Evolutionary conservation across 2,329 filamentous ascomycete species (phyloP).

Genomic region (Sclerotinia subarctica): DNA sequence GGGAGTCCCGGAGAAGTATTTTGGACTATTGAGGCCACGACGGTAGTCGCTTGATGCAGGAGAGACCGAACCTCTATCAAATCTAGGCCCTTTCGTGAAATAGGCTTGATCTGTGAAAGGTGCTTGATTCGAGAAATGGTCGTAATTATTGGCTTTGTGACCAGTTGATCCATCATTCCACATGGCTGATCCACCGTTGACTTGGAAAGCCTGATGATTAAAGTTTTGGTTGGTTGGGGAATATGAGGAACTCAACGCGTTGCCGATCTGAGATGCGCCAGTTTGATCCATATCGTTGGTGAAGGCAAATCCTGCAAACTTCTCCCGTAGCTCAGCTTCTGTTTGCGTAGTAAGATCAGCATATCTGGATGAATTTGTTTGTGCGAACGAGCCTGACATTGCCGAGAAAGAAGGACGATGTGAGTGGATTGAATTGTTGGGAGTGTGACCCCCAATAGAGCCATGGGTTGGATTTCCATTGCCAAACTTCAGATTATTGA

Average conservation of each 20-base stretch:
- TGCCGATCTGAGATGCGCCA: slow-evolving; percentile 28
- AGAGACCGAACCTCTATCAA: slow-evolving; percentile 35
- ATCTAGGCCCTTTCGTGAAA: slow-evolving; percentile 32
- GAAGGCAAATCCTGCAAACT: slow-evolving; percentile 33
- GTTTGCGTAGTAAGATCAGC: slow-evolving; percentile 28
- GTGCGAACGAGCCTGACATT: slow-evolving; percentile 48
- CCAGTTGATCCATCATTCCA: slow-evolving; percentile 33
- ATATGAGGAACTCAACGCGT: slow-evolving; percentile 27
- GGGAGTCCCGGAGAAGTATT: slow-evolving; percentile 35
- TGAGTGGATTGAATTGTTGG: slow-evolving; percentile 47
- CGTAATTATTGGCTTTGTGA: slow-evolving; percentile 31
- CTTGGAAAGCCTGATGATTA: slow-evolving; percentile 28
- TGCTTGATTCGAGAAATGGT: slow-evolving; percentile 32
- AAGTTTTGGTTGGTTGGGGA: slow-evolving; percentile 34
- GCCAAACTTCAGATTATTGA: slow-evolving; percentile 31
- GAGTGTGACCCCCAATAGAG: slow-evolving; percentile 40
- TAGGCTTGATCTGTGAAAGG: slow-evolving; percentile 35
- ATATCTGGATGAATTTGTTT: slow-evolving; percentile 42
- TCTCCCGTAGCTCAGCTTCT: slow-evolving; percentile 35
- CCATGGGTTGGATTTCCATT: slow-evolving; percentile 32
- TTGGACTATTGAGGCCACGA: slow-evolving; percentile 36
- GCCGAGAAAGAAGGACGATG: slow-evolving; percentile 46
- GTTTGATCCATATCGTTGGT: slow-evolving; percentile 30
- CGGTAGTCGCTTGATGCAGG: slow-evolving; percentile 38
- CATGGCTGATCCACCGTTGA: slow-evolving; percentile 29